Base-by-base conservation (phyloP, 148 eudicot genomes). In the Cornus florida region DNA sequence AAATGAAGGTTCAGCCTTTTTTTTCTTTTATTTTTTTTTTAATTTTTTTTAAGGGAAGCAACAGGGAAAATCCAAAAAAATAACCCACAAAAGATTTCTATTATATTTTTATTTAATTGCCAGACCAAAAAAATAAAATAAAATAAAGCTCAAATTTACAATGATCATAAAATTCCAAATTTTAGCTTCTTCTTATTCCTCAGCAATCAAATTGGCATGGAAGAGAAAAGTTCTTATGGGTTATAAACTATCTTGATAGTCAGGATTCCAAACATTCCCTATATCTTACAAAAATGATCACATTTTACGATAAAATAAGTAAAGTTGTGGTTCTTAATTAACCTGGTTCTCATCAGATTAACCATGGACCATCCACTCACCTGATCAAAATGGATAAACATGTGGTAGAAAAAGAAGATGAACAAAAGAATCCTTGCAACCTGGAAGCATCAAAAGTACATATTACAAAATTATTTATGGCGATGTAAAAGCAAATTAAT, bases 391-490 rank as follows among this genome's bases (percentile, higher is more conserved):
- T 95, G 94, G 72, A 75, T 24, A 78, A 70, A 83, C 79, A 95
- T 78, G 83, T 95, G 97, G 90, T 90, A 87, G 89, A 91, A 92
- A 78, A 90, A 84, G 84, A 83, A 91, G 83, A 89, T 80, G 78
- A 94, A 92, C 78, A 92, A 80, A 78, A 94, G 53, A 74, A 94
- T 84, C 86, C 98, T 88, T 35, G 97, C 95, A 82, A 87, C 91
- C 98, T 94, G 96, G 85, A 82, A 72, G 46, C 77, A 67, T 31
- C 68, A 75, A 57, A 74, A 74, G 31, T 68, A 67, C 53, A 4
- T 41, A 67, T 84, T 31, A 84, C 33, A 75, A 84, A 70, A 81
- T 43, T 16, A 41, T 48, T n/a, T 22, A 23, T 28, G 17, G 19
- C 23, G 56, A 7, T 60, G 57, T 7, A 74, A 24, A 57, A 53